Evolutionary conservation across 1,284 basidiomycete species (phyloP), one percentile per base, ranked within the genome.

Genomic region (Vanrija sp.): DNA sequence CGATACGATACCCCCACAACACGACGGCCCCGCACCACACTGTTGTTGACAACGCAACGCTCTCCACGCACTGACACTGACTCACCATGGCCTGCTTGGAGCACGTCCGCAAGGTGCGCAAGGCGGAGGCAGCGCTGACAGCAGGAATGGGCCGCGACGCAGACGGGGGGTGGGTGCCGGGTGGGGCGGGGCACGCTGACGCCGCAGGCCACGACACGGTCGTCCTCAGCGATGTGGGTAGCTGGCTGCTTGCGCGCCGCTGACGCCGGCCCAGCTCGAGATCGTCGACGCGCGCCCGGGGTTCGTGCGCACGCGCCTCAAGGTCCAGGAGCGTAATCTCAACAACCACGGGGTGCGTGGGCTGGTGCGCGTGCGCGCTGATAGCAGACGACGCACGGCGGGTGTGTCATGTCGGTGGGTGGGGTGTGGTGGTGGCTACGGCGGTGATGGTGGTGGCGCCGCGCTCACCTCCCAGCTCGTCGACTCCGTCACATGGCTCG

Each of bases 271-370:
- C 5, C 43, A 56, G 58, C 48, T 60, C 29, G 49, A 54, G 44
- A 40, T 61, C 19, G 28, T 61, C 44, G 59, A 57, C 5, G 59
- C 59, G 9, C 49, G 55, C 14, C 59, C 59, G 19, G 59, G 59
- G 3, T 52, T 14, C 14, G 50, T 55, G 10, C 12, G 19, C n/a
- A 44, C 43, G 26, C 29, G 39, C 7, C 34, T 61, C 28, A 49
- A 43, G 19, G n/a, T 52, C 18, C 23, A 49, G 46, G 38, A 51
- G 34, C 49, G 52, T n/a, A 51, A 61, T 38, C 34, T 57, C 19
- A 61, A 61, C 48, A 29, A 43, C 43, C 34, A 51, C n/a, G 55
- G 55, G 16, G 57, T 59, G 51, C 43, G 57, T 28, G 28, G 3
- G 6, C n/a, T 40, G 23, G 19, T 26, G 19, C 6, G 3, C 16